Evolutionary conservation across 2,329 filamentous ascomycete genomes (phyloP), one percentile per base, ranked within the genome.

Genomic region (Beauveria scarabaeidicola): DNA sequence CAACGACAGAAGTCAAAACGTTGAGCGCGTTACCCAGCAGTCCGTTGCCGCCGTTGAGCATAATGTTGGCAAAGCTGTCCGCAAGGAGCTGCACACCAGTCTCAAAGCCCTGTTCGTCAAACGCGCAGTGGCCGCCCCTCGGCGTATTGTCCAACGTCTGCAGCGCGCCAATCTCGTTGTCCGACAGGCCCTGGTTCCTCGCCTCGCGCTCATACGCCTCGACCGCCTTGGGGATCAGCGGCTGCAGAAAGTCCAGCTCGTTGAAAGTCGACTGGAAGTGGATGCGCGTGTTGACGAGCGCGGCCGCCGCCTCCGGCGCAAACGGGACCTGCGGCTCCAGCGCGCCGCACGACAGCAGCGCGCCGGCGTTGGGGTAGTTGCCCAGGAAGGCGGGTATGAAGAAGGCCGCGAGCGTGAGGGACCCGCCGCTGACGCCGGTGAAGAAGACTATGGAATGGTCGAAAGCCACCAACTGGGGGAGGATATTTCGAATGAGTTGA

Each of bases 111-210:
- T 77, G 63, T 13, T 72, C 78, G 66, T 85, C 82, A 61, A 85
- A 85, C 56, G 75, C 81, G 70, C 82, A 85, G 68, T 85, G 82
- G 0, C 81, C 81, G 41, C 81, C 81, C 23, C 73, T 69, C 2
- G 81, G 81, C 3, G 77, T 75, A 63, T 81, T 83, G 63, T 85
- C 78, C 1, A 81, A 80, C 1, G 82, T 85, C 72, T 83, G 81
- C 58, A 82, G 66, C 3, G 73, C 68, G 32, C 78, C 80, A 64
- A 83, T 73, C 64, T 81, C 72, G 32, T 66, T 68, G 0, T 73
- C 66, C 44, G 64, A 69, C 38, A 84, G 59, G 0, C 81, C 81
- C 1, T 74, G 74, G 13, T 65, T 62, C 0, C 70, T 64, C 6
- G 75, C 81, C 5, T 78, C 64, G 63, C 78, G 67, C 69, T 83